Evolutionary conservation across 371 early-diverging fungal genomes (phyloP).

Genomic region (Smittium mucronatum): DNA sequence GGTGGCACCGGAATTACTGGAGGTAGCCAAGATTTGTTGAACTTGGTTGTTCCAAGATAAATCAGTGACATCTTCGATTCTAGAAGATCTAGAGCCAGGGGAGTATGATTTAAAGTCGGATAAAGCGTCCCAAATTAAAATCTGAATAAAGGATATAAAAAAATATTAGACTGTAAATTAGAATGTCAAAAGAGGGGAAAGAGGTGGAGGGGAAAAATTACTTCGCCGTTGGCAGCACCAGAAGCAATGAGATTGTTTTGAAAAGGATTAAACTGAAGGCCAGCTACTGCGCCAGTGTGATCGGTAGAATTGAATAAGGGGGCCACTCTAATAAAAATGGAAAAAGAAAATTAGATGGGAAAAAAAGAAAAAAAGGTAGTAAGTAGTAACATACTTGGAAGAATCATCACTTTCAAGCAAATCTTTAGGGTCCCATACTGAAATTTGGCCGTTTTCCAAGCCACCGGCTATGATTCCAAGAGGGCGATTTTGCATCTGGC

Average conservation of each 20-base stretch:
- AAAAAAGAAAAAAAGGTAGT: not conserved
- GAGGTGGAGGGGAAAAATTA: constrained; percentile 21
- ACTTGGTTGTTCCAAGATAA: constrained; percentile 90
- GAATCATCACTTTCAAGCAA: constrained; percentile 43
- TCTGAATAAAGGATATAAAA: constrained; percentile 34
- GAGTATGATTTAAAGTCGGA: constrained; percentile 73
- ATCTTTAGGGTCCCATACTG: constrained; percentile 71
- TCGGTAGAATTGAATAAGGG: not conserved
- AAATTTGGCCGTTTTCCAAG: constrained; percentile 84
- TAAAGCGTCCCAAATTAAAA: constrained; percentile 72
- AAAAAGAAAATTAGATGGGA: not conserved
- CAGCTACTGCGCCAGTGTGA: constrained; percentile 65
- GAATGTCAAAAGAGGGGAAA: not conserved
- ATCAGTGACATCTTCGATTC: constrained; percentile 75
- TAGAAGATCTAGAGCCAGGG: constrained; percentile 70
- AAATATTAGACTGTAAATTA: not conserved
- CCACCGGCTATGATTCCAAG: constrained; percentile 88
- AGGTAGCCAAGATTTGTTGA: constrained; percentile 83
- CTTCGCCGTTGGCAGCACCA: constrained; percentile 84
- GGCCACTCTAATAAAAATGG: not conserved
- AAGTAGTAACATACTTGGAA: not conserved
- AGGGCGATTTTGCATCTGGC: constrained; percentile 38
- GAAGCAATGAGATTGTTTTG: constrained; percentile 78
- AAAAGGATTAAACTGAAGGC: constrained; percentile 82
- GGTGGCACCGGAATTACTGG: constrained; percentile 79